Conservation (phyloP, 768 basidiomycete genomes). For the Kwoniella heveanensis region DNA sequence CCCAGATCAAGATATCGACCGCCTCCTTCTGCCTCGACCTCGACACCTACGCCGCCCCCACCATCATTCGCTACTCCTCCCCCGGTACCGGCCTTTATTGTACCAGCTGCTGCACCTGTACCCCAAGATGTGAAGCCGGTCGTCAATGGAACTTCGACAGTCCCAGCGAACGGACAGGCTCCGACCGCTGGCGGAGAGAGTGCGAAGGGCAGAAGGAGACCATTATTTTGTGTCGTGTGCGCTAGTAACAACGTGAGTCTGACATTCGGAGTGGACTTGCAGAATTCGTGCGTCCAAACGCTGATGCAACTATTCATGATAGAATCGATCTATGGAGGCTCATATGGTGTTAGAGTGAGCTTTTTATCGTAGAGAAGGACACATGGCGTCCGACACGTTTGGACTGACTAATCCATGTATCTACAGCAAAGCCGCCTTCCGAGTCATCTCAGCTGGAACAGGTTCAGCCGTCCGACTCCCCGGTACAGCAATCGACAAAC, state of each 20-base stretch:
- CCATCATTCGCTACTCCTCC: slow-evolving; percentile 10
- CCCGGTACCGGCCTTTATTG: background rate
- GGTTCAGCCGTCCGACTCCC: slow-evolving; percentile 96
- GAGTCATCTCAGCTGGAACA: slow-evolving; percentile 91
- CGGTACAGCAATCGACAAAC: slow-evolving; percentile 93
- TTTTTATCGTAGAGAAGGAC: background rate
- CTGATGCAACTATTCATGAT: too few species aligned
- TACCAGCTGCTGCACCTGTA: background rate
- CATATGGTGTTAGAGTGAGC: slow-evolving; percentile 86
- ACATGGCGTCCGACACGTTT: background rate
- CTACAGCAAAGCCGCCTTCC: slow-evolving; percentile 82
- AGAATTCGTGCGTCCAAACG: too few species aligned
- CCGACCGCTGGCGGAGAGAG: slow-evolving; percentile 5
- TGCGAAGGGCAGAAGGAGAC: slow-evolving; percentile 60
- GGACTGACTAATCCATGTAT: too few species aligned
- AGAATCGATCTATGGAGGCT: slow-evolving; percentile 99
- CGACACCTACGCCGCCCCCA: slow-evolving; percentile 32
- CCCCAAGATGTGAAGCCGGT: slow-evolving; percentile 14
- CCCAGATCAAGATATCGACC: slow-evolving; percentile 28
- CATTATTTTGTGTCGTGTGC: slow-evolving; percentile 95
- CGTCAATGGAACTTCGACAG: slow-evolving; percentile 12
- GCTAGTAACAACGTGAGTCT: slow-evolving; percentile 93
- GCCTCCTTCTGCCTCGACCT: slow-evolving; percentile 1
- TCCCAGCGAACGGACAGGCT: background rate
- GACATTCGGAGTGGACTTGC: too few species aligned